Conservation (phyloP, 2,329 filamentous ascomycete species). For the Fusarium goolgardi region DNA sequence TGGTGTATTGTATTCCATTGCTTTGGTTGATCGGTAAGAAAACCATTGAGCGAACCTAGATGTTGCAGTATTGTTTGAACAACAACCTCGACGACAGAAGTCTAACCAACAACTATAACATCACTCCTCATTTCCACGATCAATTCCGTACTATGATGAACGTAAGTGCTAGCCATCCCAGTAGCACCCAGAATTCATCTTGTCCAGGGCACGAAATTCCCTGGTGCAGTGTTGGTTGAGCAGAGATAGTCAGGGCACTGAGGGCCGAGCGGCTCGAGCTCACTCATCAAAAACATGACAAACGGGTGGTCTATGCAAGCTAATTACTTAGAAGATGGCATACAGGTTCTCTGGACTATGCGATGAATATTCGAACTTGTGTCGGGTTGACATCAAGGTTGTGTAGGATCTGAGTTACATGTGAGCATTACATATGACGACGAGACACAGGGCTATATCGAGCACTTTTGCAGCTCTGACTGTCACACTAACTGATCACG, state of each 20-base stretch:
- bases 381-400: neutral
- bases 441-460: conserved; percentile 4
- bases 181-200: neutral
- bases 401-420: conserved; percentile 21
- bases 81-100: neutral
- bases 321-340: neutral
- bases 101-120: too few species aligned
- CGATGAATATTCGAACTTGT: neutral
- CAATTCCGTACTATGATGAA: neutral
- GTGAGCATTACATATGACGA: conserved; percentile 18
- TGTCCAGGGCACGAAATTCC: neutral
- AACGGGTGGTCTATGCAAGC: conserved; percentile 4
- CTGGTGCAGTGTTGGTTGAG: neutral
- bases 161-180: too few species aligned
- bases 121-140: neutral
- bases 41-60: too few species aligned
- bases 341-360: neutral
- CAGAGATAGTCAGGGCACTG: conserved; percentile 7
- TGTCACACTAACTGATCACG: too few species aligned
- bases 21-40: rapidly evolving
- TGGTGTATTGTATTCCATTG: neutral
- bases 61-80: neutral
- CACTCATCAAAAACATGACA: conserved; percentile 1
- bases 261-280: conserved; percentile 15
- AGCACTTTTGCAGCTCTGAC: conserved; percentile 1